phyloP scores from a whole-genome alignment of 371 early-diverging fungal genomes.

The Parasitella parasitica region DNA sequence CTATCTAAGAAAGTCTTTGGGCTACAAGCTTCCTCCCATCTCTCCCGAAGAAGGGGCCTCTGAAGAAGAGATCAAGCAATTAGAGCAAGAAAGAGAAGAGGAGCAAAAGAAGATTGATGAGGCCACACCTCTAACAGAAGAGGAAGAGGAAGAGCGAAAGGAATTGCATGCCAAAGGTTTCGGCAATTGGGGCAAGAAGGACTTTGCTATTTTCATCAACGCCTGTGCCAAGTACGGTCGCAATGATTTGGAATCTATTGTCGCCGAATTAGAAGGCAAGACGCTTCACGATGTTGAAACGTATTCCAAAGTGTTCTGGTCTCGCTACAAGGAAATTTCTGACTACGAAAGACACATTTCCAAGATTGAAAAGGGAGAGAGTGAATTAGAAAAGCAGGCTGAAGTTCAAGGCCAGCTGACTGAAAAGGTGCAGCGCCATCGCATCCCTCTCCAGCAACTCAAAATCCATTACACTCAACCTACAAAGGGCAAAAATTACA shows the following conservation, averaged over 20 bases:
- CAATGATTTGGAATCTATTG: constrained; percentile 72
- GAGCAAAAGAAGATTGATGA: constrained; percentile 85
- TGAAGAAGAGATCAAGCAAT: constrained; percentile 45
- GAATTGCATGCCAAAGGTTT: constrained; percentile 78
- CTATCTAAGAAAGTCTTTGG: constrained; percentile 61
- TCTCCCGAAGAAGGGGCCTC: constrained; percentile 31
- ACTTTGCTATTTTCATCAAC: constrained; percentile 87
- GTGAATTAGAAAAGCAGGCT: constrained; percentile 70
- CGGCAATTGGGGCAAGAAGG: constrained; percentile 91
- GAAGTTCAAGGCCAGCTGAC: constrained; percentile 82
- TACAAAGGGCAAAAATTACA: constrained; percentile 87
- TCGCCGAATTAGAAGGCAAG: constrained; percentile 87
- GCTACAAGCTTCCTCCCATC: constrained; percentile 57
- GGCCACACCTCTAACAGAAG: constrained; percentile 89
- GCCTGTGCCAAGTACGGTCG: constrained; percentile 92
- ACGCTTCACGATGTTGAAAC: constrained; percentile 79
- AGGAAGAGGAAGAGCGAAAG: constrained; percentile 85
- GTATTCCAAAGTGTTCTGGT: constrained; percentile 89
- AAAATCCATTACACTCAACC: constrained; percentile 80
- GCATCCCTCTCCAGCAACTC: constrained; percentile 84
- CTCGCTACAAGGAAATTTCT: constrained; percentile 77
- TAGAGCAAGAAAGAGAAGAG: constrained; percentile 70
- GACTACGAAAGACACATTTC: constrained; percentile 87
- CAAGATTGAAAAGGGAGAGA: constrained; percentile 89
- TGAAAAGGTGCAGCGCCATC: constrained; percentile 69